These are phyloP conservation scores for Kondoa malvinella DNA, from an alignment of 768 basidiomycete genomes.

Conservation along the genomic window DNA sequence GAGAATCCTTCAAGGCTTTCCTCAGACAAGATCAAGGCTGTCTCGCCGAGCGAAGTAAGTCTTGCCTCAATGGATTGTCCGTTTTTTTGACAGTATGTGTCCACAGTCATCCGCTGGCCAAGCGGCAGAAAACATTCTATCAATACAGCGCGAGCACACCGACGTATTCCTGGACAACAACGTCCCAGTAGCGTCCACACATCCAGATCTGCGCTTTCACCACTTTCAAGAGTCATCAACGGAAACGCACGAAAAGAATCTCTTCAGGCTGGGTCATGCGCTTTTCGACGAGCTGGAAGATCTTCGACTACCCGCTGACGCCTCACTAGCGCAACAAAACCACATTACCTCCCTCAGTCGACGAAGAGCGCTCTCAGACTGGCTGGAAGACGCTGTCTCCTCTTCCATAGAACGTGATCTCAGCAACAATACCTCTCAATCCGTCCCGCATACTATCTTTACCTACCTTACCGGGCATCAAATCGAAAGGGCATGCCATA, in stretches of 20 bases:
- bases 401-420: constrained; percentile 53
- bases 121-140: constrained; percentile 45
- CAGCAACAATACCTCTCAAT: constrained; percentile 28
- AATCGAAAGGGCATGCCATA: constrained; percentile 59
- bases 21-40: neutral
- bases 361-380: constrained; percentile 60
- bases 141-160: constrained; percentile 46
- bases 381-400: constrained; percentile 61
- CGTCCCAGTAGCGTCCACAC: constrained; percentile 1
- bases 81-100: neutral
- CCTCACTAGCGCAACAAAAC: constrained; percentile 36
- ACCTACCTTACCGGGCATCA: constrained; percentile 72
- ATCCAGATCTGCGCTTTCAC: constrained; percentile 47
- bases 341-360: constrained; percentile 46
- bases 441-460: constrained; percentile 45
- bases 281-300: constrained; percentile 66
- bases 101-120: neutral
- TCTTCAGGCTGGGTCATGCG: constrained; percentile 76
- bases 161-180: constrained; percentile 1
- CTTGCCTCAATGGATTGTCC: neutral
- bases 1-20: neutral
- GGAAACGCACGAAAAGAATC: constrained; percentile 54
- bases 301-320: constrained; percentile 42
- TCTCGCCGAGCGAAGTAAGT: neutral
- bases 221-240: constrained; percentile 61